These are phyloP conservation scores for Phyllosticta ampelicida DNA, from an alignment of 2,329 filamentous ascomycete genomes.

Conservation along the genomic window DNA sequence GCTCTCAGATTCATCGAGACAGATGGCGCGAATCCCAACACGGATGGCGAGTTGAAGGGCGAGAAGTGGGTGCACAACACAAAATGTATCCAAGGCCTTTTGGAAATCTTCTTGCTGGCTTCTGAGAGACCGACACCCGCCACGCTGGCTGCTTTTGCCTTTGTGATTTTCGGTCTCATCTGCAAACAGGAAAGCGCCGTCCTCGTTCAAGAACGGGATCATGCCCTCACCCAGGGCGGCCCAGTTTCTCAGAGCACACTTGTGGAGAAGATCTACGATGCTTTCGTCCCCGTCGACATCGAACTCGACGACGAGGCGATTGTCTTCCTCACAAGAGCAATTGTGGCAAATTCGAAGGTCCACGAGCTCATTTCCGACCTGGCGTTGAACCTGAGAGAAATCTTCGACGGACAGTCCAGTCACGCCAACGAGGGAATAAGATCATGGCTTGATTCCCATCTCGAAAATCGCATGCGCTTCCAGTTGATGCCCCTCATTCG, in stretches of 20 bases:
- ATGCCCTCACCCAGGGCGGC: slow-evolving; percentile 13
- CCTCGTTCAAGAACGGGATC: slow-evolving; percentile 22
- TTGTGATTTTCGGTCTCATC: slow-evolving; percentile 53
- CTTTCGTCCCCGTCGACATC: slow-evolving; percentile 6
- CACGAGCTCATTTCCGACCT: slow-evolving; percentile 5
- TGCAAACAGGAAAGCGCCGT: slow-evolving; percentile 2
- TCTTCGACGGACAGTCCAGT: neutral
- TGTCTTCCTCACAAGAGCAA: slow-evolving; percentile 1
- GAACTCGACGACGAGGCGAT: slow-evolving; percentile 2
- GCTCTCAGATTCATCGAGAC: slow-evolving; percentile 43
- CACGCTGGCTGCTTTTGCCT: slow-evolving; percentile 66
- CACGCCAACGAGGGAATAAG: neutral
- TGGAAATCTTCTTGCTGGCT: slow-evolving; percentile 57
- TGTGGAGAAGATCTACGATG: slow-evolving; percentile 5
- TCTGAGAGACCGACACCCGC: slow-evolving; percentile 49
- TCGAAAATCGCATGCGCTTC: slow-evolving; percentile 6
- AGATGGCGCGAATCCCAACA: neutral
- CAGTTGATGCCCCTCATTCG: slow-evolving; percentile 59
- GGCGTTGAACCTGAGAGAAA: neutral
- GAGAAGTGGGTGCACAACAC: slow-evolving; percentile 56
- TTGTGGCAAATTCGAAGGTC: neutral
- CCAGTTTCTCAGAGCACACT: neutral
- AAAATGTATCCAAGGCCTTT: slow-evolving; percentile 60
- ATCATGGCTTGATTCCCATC: neutral
- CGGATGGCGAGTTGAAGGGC: slow-evolving; percentile 13